Evolutionary conservation across 352 stramenopile species (phyloP).

Genomic region (Phytophthora pseudosyringae): DNA sequence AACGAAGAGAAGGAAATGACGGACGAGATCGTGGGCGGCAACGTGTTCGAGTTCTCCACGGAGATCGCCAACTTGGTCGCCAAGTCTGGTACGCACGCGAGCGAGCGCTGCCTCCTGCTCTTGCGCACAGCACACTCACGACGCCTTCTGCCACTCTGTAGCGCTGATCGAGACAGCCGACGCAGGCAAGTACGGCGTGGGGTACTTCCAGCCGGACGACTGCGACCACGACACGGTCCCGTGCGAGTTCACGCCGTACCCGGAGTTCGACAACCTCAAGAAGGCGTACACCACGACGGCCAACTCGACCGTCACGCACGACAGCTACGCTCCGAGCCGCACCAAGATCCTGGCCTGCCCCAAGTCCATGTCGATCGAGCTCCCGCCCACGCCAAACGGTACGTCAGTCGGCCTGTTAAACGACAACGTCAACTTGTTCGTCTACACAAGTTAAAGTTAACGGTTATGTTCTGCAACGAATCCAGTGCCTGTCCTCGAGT

Average conservation of each 20-base stretch:
- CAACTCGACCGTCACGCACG: slow-evolving; percentile 54
- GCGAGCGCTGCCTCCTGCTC: neutral
- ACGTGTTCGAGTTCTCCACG: slow-evolving; percentile 81
- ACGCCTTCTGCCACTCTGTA: slow-evolving; percentile 17
- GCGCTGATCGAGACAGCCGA: slow-evolving; percentile 54
- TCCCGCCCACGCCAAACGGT: slow-evolving; percentile 48
- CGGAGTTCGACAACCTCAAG: slow-evolving; percentile 78
- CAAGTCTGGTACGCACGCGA: slow-evolving; percentile 29
- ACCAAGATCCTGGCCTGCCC: slow-evolving; percentile 53
- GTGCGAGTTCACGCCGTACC: slow-evolving; percentile 74
- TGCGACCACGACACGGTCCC: slow-evolving; percentile 65
- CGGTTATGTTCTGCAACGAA: neutral
- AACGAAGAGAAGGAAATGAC: slow-evolving; percentile 76
- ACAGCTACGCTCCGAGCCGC: slow-evolving; percentile 45
- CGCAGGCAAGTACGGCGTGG: slow-evolving; percentile 71
- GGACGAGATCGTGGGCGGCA: slow-evolving; percentile 65
- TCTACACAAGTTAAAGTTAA: slow-evolving; percentile 16
- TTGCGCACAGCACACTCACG: neutral
- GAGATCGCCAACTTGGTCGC: slow-evolving; percentile 62
- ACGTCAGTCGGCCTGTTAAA: slow-evolving; percentile 3
- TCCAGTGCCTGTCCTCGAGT: slow-evolving; percentile 55
- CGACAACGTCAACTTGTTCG: neutral
- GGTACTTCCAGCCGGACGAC: slow-evolving; percentile 71
- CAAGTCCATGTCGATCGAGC: slow-evolving; percentile 35
- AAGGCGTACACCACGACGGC: slow-evolving; percentile 74